phyloP scores from a whole-genome alignment of 2,329 filamentous ascomycete species.

The Alternaria sp. region DNA sequence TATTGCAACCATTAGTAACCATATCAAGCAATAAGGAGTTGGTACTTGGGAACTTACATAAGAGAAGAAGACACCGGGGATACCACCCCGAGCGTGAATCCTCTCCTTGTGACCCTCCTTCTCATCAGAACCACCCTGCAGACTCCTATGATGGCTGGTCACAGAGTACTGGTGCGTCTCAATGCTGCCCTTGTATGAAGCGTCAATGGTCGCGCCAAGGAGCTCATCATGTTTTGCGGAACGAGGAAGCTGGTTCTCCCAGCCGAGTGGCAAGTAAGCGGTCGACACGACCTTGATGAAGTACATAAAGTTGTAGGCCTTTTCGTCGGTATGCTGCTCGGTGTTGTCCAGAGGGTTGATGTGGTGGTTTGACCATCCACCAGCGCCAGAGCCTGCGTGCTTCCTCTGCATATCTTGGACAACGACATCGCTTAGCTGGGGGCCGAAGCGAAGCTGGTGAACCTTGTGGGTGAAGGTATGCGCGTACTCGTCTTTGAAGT shows the following conservation, averaged over 20 bases:
- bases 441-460: conserved; percentile 90
- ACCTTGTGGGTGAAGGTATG: conserved; percentile 92
- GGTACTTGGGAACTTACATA: conserved; percentile 70
- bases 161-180: conserved; percentile 99
- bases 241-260: conserved; percentile 65
- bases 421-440: conserved; percentile 79
- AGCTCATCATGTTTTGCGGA: conserved; percentile 58
- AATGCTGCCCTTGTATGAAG: conserved; percentile 78
- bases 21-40: neutral
- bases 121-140: conserved; percentile 81
- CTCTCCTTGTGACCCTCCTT: conserved; percentile 92
- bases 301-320: conserved; percentile 97
- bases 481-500: conserved; percentile 72
- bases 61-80: conserved; percentile 97
- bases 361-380: conserved; percentile 85
- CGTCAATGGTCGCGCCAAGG: conserved; percentile 48
- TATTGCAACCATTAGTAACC: conserved; percentile 47
- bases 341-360: conserved; percentile 87
- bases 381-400: conserved; percentile 63
- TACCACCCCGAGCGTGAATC: conserved; percentile 86
- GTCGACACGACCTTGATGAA: conserved; percentile 98
- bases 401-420: conserved; percentile 47
- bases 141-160: conserved; percentile 90
- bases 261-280: conserved; percentile 89
- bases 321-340: conserved; percentile 76